Evolutionary conservation across 1,139 yeast genomes (phyloP).

Genomic region (Zygosaccharomyces sapae): DNA sequence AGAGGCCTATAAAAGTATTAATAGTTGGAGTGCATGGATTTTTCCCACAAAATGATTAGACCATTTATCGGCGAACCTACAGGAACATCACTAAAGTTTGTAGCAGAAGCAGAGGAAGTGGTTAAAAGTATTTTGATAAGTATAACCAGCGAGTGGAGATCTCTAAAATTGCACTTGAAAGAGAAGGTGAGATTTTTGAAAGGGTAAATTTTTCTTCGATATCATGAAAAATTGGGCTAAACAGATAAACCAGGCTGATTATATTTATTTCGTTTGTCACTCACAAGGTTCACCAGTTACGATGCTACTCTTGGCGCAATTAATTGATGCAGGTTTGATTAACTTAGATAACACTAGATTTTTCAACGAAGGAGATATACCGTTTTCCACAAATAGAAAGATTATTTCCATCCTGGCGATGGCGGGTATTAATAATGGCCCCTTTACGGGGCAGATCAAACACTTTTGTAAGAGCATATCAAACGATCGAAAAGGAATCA

Average conservation of each 20-base stretch:
- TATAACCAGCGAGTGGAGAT: constrained; percentile 53
- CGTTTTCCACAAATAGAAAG: constrained; percentile 40
- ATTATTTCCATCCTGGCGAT: constrained; percentile 75
- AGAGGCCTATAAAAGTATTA: constrained; percentile 37
- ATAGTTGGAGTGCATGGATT: constrained; percentile 95
- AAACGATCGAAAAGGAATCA: constrained; percentile 85
- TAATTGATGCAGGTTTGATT: constrained; percentile 67
- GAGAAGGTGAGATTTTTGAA: constrained; percentile 85
- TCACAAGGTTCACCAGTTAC: constrained; percentile 96
- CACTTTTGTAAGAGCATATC: constrained; percentile 78
- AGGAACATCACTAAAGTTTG: constrained; percentile 83
- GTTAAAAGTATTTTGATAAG: constrained; percentile 69
- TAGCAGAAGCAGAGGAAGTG: constrained; percentile 79
- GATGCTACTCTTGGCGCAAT: constrained; percentile 65
- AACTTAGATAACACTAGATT: constrained; percentile 26
- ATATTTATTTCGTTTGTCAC: constrained; percentile 84
- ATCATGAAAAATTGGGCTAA: constrained; percentile 66
- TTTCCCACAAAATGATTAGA: constrained; percentile 77
- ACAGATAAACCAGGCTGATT: constrained; percentile 73
- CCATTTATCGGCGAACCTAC: constrained; percentile 90
- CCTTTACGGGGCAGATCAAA: constrained; percentile 84
- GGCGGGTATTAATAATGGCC: constrained; percentile 96
- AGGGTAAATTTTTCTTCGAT: constrained; percentile 77
- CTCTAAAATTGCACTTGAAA: constrained; percentile 87
- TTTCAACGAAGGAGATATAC: constrained; percentile 22